A percentile compares a stretch with the other conserved stretches of the same genome.
These are phyloP conservation scores for Acacia pycnantha DNA, from an alignment of 331 rosid genomes.

Conservation along the genomic window DNA sequence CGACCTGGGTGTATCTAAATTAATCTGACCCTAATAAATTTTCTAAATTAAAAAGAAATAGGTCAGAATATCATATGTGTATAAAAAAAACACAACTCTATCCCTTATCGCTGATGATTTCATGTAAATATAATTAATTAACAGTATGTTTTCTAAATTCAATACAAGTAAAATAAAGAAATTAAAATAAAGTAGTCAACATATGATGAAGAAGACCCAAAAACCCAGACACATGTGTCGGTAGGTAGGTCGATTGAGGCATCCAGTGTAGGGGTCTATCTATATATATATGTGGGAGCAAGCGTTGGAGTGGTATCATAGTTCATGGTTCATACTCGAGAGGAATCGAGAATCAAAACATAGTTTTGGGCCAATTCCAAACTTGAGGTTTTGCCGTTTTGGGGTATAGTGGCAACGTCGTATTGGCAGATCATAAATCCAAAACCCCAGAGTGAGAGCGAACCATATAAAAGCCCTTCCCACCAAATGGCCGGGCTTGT, in stretches of 20 bases:
- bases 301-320: neutral
- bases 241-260: neutral
- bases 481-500: conserved; percentile 41
- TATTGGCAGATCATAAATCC: conserved; percentile 19
- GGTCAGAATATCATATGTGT: too few relatives aligned
- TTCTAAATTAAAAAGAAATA: too few relatives aligned
- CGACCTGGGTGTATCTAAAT: too few relatives aligned
- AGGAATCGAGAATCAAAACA: neutral
- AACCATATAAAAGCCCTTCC: neutral
- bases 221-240: neutral
- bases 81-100: too few relatives aligned
- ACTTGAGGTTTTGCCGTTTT: too few relatives aligned
- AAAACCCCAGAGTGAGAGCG: neutral
- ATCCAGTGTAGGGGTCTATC: neutral
- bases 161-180: neutral
- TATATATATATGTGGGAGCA: neutral
- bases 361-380: neutral
- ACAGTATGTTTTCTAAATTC: neutral
- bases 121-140: neutral
- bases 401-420: neutral
- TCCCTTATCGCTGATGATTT: neutral
- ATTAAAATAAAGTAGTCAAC: neutral
- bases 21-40: too few relatives aligned
- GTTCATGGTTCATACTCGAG: neutral
- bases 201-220: neutral